These are phyloP conservation scores for Fusarium begoniae DNA, from an alignment of 2,329 filamentous ascomycete genomes.

Conservation along the genomic window DNA sequence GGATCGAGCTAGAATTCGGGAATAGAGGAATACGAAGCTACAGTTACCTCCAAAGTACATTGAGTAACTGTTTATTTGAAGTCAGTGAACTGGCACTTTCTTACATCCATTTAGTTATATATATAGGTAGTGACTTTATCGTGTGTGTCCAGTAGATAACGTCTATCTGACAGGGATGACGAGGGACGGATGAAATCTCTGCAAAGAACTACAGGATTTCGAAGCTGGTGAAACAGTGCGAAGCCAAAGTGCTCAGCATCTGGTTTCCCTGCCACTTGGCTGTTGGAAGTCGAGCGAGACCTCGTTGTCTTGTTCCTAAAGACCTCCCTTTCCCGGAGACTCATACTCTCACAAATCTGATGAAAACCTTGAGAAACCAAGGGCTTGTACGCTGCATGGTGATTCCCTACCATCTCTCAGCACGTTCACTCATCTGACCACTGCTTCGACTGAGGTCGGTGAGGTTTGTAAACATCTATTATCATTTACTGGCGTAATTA, in stretches of 20 bases:
- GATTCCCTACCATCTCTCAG: conserved; percentile 37
- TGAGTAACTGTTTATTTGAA: conserved; percentile 7
- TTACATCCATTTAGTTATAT: neutral
- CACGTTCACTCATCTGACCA: neutral
- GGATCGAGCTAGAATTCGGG: neutral
- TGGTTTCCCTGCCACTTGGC: neutral
- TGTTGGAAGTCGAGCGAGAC: neutral
- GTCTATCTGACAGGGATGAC: conserved; percentile 1
- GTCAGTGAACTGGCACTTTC: conserved; percentile 12
- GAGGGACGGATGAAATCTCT: neutral
- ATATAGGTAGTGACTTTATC: neutral
- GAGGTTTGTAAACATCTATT: neutral
- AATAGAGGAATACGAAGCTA: neutral
- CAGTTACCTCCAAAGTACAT: conserved; percentile 17
- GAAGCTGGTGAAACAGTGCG: neutral
- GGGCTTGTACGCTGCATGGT: conserved; percentile 61
- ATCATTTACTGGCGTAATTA: neutral
- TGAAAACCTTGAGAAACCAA: conserved; percentile 58
- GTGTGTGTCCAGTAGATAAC: neutral
- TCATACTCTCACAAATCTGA: conserved; percentile 60
- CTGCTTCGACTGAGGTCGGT: neutral
- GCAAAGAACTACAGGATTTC: neutral
- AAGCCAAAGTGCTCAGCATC: neutral
- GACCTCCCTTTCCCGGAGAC: conserved; percentile 63
- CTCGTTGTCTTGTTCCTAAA: conserved; percentile 42